These are phyloP conservation scores for Tolypocladium amazonense DNA, from an alignment of 2,329 filamentous ascomycete species.

Conservation along the genomic window DNA sequence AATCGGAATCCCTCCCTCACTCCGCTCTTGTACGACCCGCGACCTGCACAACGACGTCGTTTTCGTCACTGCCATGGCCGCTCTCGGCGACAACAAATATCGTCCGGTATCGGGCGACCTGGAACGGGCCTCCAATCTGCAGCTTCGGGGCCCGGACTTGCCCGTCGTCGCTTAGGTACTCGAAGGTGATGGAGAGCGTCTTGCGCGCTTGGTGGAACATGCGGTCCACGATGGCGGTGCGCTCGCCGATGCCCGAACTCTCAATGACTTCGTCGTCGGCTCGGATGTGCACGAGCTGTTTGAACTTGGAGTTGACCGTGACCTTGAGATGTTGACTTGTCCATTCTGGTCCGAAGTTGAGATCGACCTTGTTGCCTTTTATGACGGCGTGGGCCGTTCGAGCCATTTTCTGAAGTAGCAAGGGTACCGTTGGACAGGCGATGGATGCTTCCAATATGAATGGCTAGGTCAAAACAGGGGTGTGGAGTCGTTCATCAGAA, in stretches of 20 bases:
- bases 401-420: background rate
- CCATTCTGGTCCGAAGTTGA: background rate
- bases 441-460: background rate
- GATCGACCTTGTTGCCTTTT: background rate
- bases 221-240: background rate
- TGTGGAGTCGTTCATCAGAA: background rate
- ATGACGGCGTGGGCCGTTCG: background rate
- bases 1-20: no score
- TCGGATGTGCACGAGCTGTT: background rate
- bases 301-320: background rate
- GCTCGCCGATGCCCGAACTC: background rate
- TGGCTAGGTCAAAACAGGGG: no score
- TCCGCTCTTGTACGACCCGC: background rate
- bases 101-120: background rate
- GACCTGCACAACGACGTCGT: background rate
- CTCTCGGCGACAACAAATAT: background rate
- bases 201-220: background rate
- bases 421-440: background rate
- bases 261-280: background rate
- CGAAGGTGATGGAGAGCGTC: background rate
- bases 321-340: background rate
- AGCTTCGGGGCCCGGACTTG: background rate
- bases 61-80: background rate
- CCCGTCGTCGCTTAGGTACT: background rate
- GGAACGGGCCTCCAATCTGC: background rate